Evolutionary conservation across 2,329 filamentous ascomycete genomes (phyloP).

Genomic region (Xylariaceae sp.): DNA sequence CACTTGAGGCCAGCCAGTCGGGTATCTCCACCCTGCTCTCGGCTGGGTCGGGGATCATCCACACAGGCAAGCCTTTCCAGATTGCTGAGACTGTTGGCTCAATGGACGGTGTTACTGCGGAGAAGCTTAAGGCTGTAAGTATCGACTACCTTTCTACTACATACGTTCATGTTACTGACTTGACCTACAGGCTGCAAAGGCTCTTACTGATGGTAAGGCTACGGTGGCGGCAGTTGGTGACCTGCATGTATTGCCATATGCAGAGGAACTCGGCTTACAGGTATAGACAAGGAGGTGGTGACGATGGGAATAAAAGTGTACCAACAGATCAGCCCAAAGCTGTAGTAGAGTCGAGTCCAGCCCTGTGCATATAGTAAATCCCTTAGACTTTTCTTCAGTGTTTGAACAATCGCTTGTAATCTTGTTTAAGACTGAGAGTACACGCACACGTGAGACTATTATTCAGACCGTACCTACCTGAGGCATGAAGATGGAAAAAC

Average conservation of each 20-base stretch:
- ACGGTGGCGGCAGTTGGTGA: constrained; percentile 88
- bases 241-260: constrained; percentile 84
- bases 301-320: constrained; percentile 34
- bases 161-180: constrained; percentile 19
- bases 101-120: constrained; percentile 75
- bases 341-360: constrained; percentile 34
- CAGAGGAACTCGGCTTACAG: constrained; percentile 88
- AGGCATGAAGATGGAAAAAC: too few species aligned
- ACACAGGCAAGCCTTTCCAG: constrained; percentile 78
- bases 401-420: too few species aligned
- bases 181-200: constrained; percentile 70
- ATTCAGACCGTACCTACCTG: too few species aligned
- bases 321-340: constrained; percentile 35
- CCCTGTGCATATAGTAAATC: constrained; percentile 43
- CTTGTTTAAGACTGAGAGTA: not conserved
- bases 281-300: constrained; percentile 62
- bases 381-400: constrained; percentile 26
- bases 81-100: constrained; percentile 74
- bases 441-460: too few species aligned
- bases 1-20: constrained; percentile 76
- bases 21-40: constrained; percentile 73
- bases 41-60: constrained; percentile 79
- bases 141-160: not conserved
- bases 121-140: constrained; percentile 82
- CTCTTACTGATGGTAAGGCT: constrained; percentile 82